Base-by-base conservation (phyloP, 1,139 yeast species). In the Suhomyces chickasaworum region DNA sequence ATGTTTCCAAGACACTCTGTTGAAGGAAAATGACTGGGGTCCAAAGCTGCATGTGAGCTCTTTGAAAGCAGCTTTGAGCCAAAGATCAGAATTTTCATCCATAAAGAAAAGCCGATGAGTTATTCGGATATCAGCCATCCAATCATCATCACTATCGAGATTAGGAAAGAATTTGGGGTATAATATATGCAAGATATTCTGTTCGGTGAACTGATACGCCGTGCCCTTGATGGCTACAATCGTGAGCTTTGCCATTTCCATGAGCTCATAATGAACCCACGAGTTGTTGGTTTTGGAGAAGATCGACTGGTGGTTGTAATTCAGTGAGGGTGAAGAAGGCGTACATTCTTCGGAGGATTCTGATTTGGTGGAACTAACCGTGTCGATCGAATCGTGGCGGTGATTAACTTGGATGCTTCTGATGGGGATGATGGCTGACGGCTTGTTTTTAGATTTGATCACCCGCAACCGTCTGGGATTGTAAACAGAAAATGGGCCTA, bases 111-210 rank as follows among this genome's bases (percentile, higher is more conserved):
- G 45, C 25, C 57, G 52, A 21, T 56, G 53, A 18, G 65, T 46
- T 8, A 62, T 52, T 20, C 57, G 52, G 4, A 57, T 56, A 31
- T 60, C 58, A 0, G 71, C 72, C 20, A 55, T 47, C 78, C 78
- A 75, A 45, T 73, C 75, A 45, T 73, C 75, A 53, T 73, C 78
- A 0, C 74, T 66, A 48, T 73, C 78, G 21, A 69, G 63, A 45
- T 74, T 73, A 36, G 78, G 78, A 46, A 69, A 75, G 55, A 71
- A 73, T 44, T 73, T 73, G 15, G 80, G 80, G 53, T 74, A 73
- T 17, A 74, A 58, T n/a, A 75, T 73, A 50, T 75, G 79, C 45
- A 73, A 61, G 65, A 73, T 68, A 49, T 73, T 73, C 51, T 75
- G 80, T 46, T 73, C 77, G 41, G 64, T 66, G 47, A 73, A 63